phyloP scores from a whole-genome alignment of 148 eudicot genomes.

The Polygonum aviculare region DNA sequence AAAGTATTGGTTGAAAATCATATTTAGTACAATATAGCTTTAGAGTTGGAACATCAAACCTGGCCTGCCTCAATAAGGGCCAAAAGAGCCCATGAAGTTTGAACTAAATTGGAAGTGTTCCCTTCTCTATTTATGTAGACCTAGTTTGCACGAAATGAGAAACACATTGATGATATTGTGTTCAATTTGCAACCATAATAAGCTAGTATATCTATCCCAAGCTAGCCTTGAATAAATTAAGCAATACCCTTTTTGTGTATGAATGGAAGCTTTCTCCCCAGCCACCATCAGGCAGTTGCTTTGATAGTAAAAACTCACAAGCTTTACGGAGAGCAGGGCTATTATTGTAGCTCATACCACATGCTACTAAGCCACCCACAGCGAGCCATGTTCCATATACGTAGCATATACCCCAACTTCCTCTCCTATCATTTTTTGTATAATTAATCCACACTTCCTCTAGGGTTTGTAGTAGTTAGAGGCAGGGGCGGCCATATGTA shows the following conservation, averaged over 20 bases:
- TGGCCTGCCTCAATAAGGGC: slow-evolving; percentile 59
- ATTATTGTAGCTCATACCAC: background rate
- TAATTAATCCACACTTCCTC: too few species aligned
- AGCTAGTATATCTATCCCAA: background rate
- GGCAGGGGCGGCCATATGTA: too few species aligned
- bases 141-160: slow-evolving; percentile 11
- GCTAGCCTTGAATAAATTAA: background rate
- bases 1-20: background rate
- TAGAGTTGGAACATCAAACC: slow-evolving; percentile 20
- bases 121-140: slow-evolving; percentile 44
- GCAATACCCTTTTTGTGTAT: slow-evolving; percentile 33
- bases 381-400: background rate
- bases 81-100: slow-evolving; percentile 64
- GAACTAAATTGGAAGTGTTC: slow-evolving; percentile 40
- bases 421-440: background rate
- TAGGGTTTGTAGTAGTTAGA: too few species aligned
- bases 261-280: slow-evolving; percentile 44
- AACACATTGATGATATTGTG: too few species aligned
- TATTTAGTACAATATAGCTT: background rate
- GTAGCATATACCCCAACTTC: background rate
- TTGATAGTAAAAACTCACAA: background rate
- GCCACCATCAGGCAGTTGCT: background rate
- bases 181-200: too few species aligned
- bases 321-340: background rate
- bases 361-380: background rate